Evolutionary conservation across 805 yeast genomes (phyloP).

Genomic region (Cyberlindnera saturnus): DNA sequence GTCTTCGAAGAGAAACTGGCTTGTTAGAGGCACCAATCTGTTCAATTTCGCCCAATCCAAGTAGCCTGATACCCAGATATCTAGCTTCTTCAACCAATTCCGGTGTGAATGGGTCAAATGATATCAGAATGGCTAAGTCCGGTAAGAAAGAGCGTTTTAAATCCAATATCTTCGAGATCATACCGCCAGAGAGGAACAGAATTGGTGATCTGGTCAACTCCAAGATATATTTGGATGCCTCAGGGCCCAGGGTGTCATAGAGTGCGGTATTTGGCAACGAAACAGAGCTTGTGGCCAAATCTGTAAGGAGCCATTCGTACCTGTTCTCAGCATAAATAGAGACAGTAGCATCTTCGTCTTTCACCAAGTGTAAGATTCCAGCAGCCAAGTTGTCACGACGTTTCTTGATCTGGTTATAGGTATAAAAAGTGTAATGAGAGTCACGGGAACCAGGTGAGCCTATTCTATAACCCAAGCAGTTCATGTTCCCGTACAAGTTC

Average conservation of each 20-base stretch:
- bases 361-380: constrained; percentile 36
- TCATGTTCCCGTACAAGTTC: constrained; percentile 19
- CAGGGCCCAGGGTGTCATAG: constrained; percentile 54
- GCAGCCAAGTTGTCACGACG: constrained; percentile 44
- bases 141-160: constrained; percentile 22
- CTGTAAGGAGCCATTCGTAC: constrained; percentile 67
- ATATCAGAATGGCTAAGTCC: constrained; percentile 37
- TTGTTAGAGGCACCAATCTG: constrained; percentile 29
- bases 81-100: constrained; percentile 20
- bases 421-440: constrained; percentile 34
- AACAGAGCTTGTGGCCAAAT: constrained; percentile 37
- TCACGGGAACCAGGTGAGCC: constrained; percentile 31
- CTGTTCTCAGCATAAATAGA: constrained; percentile 51
- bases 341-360: constrained; percentile 23
- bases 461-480: constrained; percentile 32
- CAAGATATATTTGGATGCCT: constrained; percentile 57
- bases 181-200: constrained; percentile 40
- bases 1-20: constrained; percentile 29
- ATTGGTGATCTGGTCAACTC: constrained; percentile 59
- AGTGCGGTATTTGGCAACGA: constrained; percentile 41
- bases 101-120: constrained; percentile 39
- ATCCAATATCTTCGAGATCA: constrained; percentile 34
- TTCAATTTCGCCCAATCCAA: constrained; percentile 32
- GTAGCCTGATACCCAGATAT: constrained; percentile 24
- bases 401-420: constrained; percentile 34